Base-by-base conservation (phyloP, 2,329 filamentous ascomycete genomes). In the Myriosclerotinia curreyana region DNA sequence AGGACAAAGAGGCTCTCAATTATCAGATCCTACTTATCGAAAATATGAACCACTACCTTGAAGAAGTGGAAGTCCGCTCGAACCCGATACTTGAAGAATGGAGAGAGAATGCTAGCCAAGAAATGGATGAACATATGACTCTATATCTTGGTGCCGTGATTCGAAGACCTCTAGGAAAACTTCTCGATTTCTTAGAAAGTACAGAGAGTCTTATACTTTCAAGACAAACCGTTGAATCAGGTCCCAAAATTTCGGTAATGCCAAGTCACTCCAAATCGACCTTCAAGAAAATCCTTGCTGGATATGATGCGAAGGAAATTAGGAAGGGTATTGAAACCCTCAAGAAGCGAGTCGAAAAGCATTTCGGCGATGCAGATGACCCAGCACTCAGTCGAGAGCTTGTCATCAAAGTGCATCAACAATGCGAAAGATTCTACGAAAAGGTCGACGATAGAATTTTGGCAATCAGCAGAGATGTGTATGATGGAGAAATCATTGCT, bases 31-130 rank as follows among this genome's bases (percentile, higher is more conserved):
- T 98, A 42, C 83, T 98, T 62, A 98, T 99, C 70, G 94, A 99
- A 77, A 99, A 99, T 76, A 97, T 97, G 92, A 96, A 97, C 74
- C 92, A 96, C 77, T 98, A 96, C 77, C 81, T 95, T 14, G 93
- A 98, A 75, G 93, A 97, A 76, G 89, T 96, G 11, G 91, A 96
- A 69, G 79, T 88, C 20, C 83, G 86, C 22, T 83, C 84, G 46
- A 86, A 95, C 67, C 83, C 89, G 9, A 86, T 96, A 0, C 82
- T 98, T 5, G 86, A 91, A 66, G 86, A 91, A 70, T 97, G 93
- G 91, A 89, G 87, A 73, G 85, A 87, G 48, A 88, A 89, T 64
- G 95, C 94, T 1, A 80, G 84, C 40, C 82, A 86, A 53, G 92
- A 96, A 77, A 87, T 96, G 76, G 80, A 83, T 61, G 92, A 96